Evolutionary conservation across 306 rosid species (phyloP), one percentile per base, ranked within the genome.

Genomic region (Prinsepia uniflora): DNA sequence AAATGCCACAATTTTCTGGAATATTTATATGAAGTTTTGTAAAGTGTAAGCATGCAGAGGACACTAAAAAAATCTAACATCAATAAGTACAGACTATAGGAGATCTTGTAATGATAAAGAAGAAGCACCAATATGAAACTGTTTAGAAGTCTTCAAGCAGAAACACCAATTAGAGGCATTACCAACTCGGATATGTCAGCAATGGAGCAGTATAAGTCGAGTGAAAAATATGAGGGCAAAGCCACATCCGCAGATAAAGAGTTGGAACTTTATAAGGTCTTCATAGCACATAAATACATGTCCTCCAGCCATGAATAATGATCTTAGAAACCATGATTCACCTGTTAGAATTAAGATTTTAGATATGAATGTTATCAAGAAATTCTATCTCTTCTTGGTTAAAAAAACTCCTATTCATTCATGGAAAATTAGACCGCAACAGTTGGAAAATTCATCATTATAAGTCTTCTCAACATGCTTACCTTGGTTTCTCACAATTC

Each of bases 211-310:
- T 85, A 82, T 48, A 89, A 86, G 80, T 94, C 90, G 39, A 87
- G 86, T 36, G 82, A 81, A 80, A 82, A 91, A 75, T 91, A 94
- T 11, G 87, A 82, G 70, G 89, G 76, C 34, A 55, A 71, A 55
- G 86, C 57, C 10, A 81, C 70, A 71, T 89, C 89, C 39, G 65
- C 63, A 39, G 83, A 87, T 74, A 84, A 81, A 56, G 86, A 75
- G 83, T 81, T 81, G 65, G 65, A 93, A 85, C 72, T 83, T 86
- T 78, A 50, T 45, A 49, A 87, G 66, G 76, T 94, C 96, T 79
- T 94, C 97, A 62, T 65, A 58, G 83, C 99, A 94, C 72, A 89
- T 43, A 83, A 91, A 79, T 66, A 91, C 76, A 81, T 86, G 76
- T 44, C 78, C 83, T 73, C 86, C 92, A 63, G 81, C 76, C 71